Percentiles rank a stretch among this genome's conserved stretches.
Conservation (phyloP, 1,284 basidiomycete genomes). For the Peniophora sp. region DNA sequence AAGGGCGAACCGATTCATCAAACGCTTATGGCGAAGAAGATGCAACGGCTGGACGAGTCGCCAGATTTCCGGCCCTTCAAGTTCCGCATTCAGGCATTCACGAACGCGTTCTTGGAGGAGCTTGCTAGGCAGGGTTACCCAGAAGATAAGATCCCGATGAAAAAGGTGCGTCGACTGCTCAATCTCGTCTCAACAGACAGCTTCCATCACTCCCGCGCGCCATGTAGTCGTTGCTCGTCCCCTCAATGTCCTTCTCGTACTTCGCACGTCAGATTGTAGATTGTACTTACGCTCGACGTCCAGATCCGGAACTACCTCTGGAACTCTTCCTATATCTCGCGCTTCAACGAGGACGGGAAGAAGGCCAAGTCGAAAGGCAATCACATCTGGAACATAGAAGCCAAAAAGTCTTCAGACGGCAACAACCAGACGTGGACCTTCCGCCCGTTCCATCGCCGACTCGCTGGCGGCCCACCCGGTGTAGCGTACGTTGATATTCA, state of each 20-base stretch:
- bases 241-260: conserved; percentile 13
- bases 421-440: conserved; percentile 67
- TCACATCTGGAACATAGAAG: conserved; percentile 99
- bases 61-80: conserved; percentile 98
- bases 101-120: conserved; percentile 94
- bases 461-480: conserved; percentile 74
- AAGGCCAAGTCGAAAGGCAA: conserved; percentile 99
- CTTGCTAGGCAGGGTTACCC: conserved; percentile 73
- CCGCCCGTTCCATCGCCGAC: conserved; percentile 82
- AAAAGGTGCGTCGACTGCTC: conserved; percentile 47
- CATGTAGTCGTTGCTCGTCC: conserved; percentile 2
- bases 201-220: conserved; percentile 8
- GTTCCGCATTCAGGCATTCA: conserved; percentile 98
- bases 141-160: conserved; percentile 84
- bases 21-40: conserved; percentile 97
- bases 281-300: conserved; percentile 12
- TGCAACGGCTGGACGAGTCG: conserved; percentile 93
- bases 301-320: conserved; percentile 96
- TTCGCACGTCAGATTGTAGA: background rate
- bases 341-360: conserved; percentile 98
- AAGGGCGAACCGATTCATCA: conserved; percentile 98
- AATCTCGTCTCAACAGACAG: too few relatives aligned
- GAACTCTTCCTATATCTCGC: conserved; percentile 88
- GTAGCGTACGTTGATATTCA: conserved; percentile 51
- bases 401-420: conserved; percentile 72